Evolutionary conservation across 1,284 basidiomycete species (phyloP), one percentile per base, ranked within the genome.

Genomic region (Ceratorhiza oryzae-sativae): DNA sequence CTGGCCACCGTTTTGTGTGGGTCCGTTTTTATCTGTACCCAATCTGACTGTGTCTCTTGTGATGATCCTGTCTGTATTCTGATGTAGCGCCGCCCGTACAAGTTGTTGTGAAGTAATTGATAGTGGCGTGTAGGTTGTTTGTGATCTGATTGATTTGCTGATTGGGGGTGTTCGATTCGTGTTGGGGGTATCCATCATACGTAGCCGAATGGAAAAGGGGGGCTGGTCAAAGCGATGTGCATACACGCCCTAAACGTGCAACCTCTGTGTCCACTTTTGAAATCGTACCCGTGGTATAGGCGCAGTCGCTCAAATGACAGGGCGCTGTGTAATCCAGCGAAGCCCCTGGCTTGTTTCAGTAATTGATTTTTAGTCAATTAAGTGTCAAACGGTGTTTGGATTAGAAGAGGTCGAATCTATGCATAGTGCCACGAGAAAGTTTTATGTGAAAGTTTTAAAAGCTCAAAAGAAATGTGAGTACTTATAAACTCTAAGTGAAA

Each of bases 51-150:
- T 32, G 15, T 25, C 4, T 9, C 5, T 23, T 32, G 6, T 32
- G 49, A 53, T 27, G 49, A 45, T 3, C n/a, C 42, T 53, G 49
- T 55, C 15, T 32, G 27, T 55, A 32, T 32, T 55, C 9, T 55
- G 53, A 55, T 55, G 27, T 32, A 39, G 13, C 36, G 36, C 36
- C 36, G 36, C 36, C n/a, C 6, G 36, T 39, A 39, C 36, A 13
- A 39, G 36, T 45, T 8, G 20, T 58, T 70, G 42, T 70, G 67
- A 59, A 59, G 55, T 68, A 41, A 59, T 70, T n/a, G 59, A 67
- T 41, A 25, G 30, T 55, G 25, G 67, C 46, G 67, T 55, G 53
- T 55, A 12, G 42, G 42, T 8, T 45, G 36, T 45, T 10, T 45
- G 42, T 45, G 42, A 45, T 45, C n/a, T 18, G 36, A 13, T 39